These are phyloP conservation scores for Podila minutissima DNA, from an alignment of 192 early-diverging fungal genomes.

Conservation along the genomic window DNA sequence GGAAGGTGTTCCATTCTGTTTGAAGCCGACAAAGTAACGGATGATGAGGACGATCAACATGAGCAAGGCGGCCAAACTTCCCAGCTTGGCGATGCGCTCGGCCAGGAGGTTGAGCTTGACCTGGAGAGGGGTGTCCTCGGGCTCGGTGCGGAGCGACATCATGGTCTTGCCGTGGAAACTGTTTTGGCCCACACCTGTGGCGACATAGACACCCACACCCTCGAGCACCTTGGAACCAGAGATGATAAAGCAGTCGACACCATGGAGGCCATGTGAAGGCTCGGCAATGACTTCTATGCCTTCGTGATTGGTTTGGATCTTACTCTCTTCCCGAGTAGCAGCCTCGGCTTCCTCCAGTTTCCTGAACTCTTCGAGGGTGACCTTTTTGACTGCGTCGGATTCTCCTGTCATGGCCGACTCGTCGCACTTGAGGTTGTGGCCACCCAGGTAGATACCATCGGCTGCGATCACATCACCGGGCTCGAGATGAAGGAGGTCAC, in stretches of 20 bases:
- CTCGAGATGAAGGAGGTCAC: slow-evolving; percentile 88
- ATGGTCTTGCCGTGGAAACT: slow-evolving; percentile 91
- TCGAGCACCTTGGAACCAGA: slow-evolving; percentile 93
- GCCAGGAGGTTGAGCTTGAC: slow-evolving; percentile 89
- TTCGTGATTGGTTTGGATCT: slow-evolving; percentile 44
- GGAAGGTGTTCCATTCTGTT: slow-evolving; percentile 45
- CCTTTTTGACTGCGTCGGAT: slow-evolving; percentile 90
- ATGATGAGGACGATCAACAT: slow-evolving; percentile 92
- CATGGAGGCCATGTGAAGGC: slow-evolving; percentile 24
- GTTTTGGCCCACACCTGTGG: slow-evolving; percentile 86
- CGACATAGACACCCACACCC: slow-evolving; percentile 87
- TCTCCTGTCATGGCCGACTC: slow-evolving; percentile 97
- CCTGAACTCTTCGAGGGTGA: slow-evolving; percentile 57
- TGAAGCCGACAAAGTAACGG: slow-evolving; percentile 79
- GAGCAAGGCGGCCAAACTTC: slow-evolving; percentile 81
- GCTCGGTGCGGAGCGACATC: slow-evolving; percentile 87
- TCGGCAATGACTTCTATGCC: slow-evolving; percentile 30
- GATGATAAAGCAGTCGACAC: slow-evolving; percentile 85
- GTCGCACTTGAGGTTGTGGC: slow-evolving; percentile 87
- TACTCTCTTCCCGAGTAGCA: slow-evolving; percentile 1
- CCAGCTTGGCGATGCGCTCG: slow-evolving; percentile 93
- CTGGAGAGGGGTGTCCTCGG: slow-evolving; percentile 93
- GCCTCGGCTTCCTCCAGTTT: slow-evolving; percentile 30
- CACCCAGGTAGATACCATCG: slow-evolving; percentile 87
- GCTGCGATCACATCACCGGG: slow-evolving; percentile 94